phyloP scores from a whole-genome alignment of 345 rosid species.

The Camelina laxa region DNA sequence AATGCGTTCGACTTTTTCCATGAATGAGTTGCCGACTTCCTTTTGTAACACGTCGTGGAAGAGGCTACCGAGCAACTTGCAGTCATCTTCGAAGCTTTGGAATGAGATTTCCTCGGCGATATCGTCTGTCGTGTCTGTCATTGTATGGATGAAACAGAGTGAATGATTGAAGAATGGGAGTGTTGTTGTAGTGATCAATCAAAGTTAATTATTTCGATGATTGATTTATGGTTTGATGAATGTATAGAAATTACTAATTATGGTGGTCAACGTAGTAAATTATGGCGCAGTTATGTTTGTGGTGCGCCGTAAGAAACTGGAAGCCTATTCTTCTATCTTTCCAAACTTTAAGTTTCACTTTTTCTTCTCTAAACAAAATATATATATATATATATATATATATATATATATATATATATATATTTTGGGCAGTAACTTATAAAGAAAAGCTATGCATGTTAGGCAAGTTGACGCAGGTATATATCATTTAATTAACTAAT shows the following conservation, averaged over 20 bases:
- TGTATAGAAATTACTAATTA: conserved; percentile 17
- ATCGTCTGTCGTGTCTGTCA: conserved; percentile 98
- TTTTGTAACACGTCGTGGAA: conserved; percentile 84
- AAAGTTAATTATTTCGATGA: conserved; percentile 7
- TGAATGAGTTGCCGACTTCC: conserved; percentile 67
- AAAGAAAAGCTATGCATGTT: too few relatives aligned
- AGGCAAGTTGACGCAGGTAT: too few relatives aligned
- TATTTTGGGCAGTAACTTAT: too few relatives aligned
- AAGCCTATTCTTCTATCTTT: not conserved
- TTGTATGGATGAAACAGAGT: conserved; percentile 34
- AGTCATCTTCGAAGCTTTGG: conserved; percentile 92
- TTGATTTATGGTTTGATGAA: conserved; percentile 13
- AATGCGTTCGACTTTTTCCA: conserved; percentile 75
- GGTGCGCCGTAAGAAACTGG: conserved; percentile 18
- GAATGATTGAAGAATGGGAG: not conserved
- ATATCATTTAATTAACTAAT: too few relatives aligned
- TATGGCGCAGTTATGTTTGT: conserved; percentile 28
- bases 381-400: too few relatives aligned
- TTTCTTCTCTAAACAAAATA: not conserved
- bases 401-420: too few relatives aligned
- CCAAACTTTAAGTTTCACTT: not conserved
- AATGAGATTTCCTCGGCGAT: conserved; percentile 93
- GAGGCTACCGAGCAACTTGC: conserved; percentile 85
- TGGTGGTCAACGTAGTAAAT: conserved; percentile 17
- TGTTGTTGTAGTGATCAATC: conserved; percentile 12